A percentile compares a stretch with the other conserved stretches of the same genome.
phyloP scores from a whole-genome alignment of 2,329 filamentous ascomycete species.

The Paraconiothyrium sp. region DNA sequence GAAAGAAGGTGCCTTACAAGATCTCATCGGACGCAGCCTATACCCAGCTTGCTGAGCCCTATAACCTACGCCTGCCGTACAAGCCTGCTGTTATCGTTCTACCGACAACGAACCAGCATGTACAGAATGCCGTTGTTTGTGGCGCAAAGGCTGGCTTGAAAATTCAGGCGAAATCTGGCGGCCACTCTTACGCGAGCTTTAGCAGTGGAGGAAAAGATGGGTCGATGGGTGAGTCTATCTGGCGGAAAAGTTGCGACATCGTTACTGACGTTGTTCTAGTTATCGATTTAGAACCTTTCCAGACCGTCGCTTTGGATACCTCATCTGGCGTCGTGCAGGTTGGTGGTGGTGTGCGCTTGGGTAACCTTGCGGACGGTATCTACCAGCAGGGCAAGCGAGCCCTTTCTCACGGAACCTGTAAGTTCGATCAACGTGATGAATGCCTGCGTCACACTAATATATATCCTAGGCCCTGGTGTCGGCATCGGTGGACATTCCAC shows the following conservation, averaged over 20 bases:
- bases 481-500: conserved; percentile 49
- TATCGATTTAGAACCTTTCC: conserved; percentile 59
- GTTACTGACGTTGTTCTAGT: conserved; percentile 26
- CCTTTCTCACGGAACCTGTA: conserved; percentile 13
- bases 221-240: conserved; percentile 6
- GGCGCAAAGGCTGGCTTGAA: conserved; percentile 61
- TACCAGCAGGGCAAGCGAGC: conserved; percentile 12
- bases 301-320: conserved; percentile 54
- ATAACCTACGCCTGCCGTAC: conserved; percentile 48
- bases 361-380: conserved; percentile 34
- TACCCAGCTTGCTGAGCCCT: conserved; percentile 43
- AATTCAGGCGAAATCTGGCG: conserved; percentile 71
- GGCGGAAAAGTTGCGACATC: background rate
- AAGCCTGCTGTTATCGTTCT: conserved; percentile 67
- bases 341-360: conserved; percentile 60
- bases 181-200: conserved; percentile 69
- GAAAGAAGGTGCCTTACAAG: conserved; percentile 50
- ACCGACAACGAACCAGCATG: conserved; percentile 62
- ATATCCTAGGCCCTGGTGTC: conserved; percentile 48
- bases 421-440: background rate
- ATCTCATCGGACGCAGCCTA: conserved; percentile 58
- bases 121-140: conserved; percentile 67
- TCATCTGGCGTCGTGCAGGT: conserved; percentile 55
- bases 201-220: conserved; percentile 61
- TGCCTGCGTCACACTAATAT: background rate